A percentile compares a stretch with the other conserved stretches of the same genome.
phyloP scores from a whole-genome alignment of 441 rosid species.

The Adansonia grandidieri region DNA sequence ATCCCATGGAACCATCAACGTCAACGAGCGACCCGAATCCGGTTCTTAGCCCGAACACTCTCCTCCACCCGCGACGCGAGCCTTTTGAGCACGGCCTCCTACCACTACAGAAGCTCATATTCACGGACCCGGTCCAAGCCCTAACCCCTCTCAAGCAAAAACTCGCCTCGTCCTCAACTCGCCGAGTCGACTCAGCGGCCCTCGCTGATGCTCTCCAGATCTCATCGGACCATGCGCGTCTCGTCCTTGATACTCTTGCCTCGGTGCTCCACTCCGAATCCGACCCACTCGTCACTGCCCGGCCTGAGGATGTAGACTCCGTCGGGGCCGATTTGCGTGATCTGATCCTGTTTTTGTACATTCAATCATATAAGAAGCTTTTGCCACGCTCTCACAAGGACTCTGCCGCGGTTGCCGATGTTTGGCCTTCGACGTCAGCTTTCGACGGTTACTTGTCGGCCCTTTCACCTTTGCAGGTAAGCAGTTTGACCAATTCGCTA shows the following conservation, averaged over 20 bases:
- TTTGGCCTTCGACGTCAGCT: slow-evolving; percentile 99
- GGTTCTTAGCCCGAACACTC: slow-evolving; percentile 41
- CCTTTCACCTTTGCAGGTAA: slow-evolving; percentile 93
- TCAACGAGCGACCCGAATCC: slow-evolving; percentile 45
- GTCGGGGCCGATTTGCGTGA: slow-evolving; percentile 86
- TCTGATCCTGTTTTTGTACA: slow-evolving; percentile 79
- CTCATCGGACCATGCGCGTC: slow-evolving; percentile 82
- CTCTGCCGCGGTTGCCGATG: slow-evolving; percentile 92
- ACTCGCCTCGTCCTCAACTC: slow-evolving; percentile 50
- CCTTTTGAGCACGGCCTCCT: slow-evolving; percentile 94
- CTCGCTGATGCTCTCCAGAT: slow-evolving; percentile 87
- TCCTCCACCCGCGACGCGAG: slow-evolving; percentile 82
- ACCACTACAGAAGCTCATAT: slow-evolving; percentile 89
- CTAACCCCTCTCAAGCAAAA: slow-evolving; percentile 72
- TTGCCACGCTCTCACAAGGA: slow-evolving; percentile 92
- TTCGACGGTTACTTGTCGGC: slow-evolving; percentile 94
- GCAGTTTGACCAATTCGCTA: slow-evolving; percentile 19
- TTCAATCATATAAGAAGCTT: slow-evolving; percentile 91
- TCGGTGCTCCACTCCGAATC: slow-evolving; percentile 79
- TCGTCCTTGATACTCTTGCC: slow-evolving; percentile 80
- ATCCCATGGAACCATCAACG: slow-evolving; percentile 59
- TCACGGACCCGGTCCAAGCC: slow-evolving; percentile 82
- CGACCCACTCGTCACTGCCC: slow-evolving; percentile 69
- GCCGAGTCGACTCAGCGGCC: slow-evolving; percentile 62
- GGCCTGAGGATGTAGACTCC: slow-evolving; percentile 53